These are phyloP conservation scores for Gossypium davidsonii DNA, from an alignment of 441 rosid species.

Conservation along the genomic window DNA sequence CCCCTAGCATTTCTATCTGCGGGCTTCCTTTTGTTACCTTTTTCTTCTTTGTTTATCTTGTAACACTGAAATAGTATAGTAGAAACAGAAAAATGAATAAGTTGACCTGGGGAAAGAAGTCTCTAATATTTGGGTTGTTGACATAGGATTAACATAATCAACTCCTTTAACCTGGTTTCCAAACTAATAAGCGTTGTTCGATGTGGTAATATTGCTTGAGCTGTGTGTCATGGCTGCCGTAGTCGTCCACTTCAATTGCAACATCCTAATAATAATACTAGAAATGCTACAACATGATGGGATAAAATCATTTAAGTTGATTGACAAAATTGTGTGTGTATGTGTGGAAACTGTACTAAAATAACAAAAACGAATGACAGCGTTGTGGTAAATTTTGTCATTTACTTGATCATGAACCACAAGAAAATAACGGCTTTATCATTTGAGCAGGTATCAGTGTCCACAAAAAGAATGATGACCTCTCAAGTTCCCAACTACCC, in stretches of 20 bases:
- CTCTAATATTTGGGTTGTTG: not conserved
- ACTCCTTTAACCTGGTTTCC: too few relatives aligned
- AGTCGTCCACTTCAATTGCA: not conserved
- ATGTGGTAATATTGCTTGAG: too few relatives aligned
- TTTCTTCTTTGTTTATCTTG: not conserved
- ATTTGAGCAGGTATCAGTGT: constrained; percentile 62
- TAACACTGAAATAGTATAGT: not conserved
- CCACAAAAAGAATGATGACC: constrained; percentile 81
- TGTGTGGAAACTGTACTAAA: not conserved
- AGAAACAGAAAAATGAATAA: not conserved
- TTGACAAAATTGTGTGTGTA: not conserved
- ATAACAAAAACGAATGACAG: not conserved
- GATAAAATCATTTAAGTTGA: not conserved
- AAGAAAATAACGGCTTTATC: not conserved
- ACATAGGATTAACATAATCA: too few relatives aligned
- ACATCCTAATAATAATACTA: too few relatives aligned
- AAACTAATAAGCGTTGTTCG: too few relatives aligned
- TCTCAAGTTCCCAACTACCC: constrained; percentile 91
- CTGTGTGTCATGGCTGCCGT: not conserved
- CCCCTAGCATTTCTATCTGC: not conserved
- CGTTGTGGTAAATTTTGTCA: not conserved
- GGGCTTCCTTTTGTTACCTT: not conserved
- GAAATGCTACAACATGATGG: too few relatives aligned
- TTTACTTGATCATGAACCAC: not conserved
- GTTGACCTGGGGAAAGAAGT: not conserved